phyloP scores from a whole-genome alignment of 2,329 filamentous ascomycete genomes.

The Didymella lethalis region DNA sequence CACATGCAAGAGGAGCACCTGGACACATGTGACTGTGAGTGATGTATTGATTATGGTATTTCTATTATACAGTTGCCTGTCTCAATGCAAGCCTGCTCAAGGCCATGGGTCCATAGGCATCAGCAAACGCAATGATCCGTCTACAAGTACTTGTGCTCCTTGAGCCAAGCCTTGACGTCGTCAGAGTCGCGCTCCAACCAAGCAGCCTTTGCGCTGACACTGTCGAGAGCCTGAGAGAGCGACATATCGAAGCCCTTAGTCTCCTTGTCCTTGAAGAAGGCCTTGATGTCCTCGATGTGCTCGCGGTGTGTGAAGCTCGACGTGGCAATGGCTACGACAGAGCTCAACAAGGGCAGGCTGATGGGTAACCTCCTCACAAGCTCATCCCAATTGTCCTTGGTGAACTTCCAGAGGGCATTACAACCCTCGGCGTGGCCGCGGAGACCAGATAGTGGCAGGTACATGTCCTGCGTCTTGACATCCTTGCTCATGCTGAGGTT shows the following conservation, averaged over 20 bases:
- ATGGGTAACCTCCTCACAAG: constrained; percentile 83
- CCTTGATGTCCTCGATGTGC: constrained; percentile 77
- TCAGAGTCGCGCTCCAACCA: constrained; percentile 80
- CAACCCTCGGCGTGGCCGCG: constrained; percentile 80
- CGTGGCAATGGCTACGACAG: constrained; percentile 82
- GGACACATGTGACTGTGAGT: constrained; percentile 1
- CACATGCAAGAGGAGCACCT: constrained; percentile 11
- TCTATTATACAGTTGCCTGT: constrained; percentile 15
- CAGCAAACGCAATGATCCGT: neutral
- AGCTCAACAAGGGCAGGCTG: constrained; percentile 84
- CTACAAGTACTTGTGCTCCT: constrained; percentile 68
- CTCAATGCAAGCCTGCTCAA: neutral
- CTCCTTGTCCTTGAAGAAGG: constrained; percentile 82
- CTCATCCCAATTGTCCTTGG: constrained; percentile 87
- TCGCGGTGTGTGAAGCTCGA: constrained; percentile 79
- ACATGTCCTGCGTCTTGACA: constrained; percentile 94
- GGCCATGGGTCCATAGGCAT: neutral
- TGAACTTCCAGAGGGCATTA: constrained; percentile 80
- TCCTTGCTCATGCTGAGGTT: constrained; percentile 77
- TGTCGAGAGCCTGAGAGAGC: constrained; percentile 87
- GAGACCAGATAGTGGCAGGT: constrained; percentile 83
- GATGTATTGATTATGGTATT: constrained; percentile 17
- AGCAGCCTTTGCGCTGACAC: constrained; percentile 81
- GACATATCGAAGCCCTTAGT: constrained; percentile 89
- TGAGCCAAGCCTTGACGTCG: constrained; percentile 78